Evolutionary conservation across 78 protist genomes (phyloP), one percentile per base, ranked within the genome.

Genomic region (Protostelium mycophagum): DNA sequence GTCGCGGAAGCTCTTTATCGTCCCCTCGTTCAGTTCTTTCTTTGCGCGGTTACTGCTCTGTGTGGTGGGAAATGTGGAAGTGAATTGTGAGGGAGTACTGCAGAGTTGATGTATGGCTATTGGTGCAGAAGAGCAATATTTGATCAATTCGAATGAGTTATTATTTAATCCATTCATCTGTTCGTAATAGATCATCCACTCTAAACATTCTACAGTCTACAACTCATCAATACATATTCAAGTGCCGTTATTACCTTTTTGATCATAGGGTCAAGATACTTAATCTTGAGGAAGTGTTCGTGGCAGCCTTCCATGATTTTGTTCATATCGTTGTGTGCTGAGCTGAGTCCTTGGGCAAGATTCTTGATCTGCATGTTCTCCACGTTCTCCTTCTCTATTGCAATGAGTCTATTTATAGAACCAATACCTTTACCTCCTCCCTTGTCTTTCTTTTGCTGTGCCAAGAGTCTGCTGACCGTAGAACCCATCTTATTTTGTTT

Each of bases 81-180:
- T 25, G 73, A 51, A 51, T 16, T 91, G 91, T 83, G 89, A 5
- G 29, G 37, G 9, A 1, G 87, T 85, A 34, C 87, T 86, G 34
- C 94, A 92, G 28, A 37, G 85, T 1, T n/a, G 34, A 36, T 92
- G 91, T 31, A 92, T 86, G 0, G 91, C 94, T 36, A 92, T 38
- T 85, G 94, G 91, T 34, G 38, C 89, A 31, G 90, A 0, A 10
- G 91, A 63, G 1, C 35, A 31, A 34, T 36, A 92, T 38, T 36
- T 85, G 5, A 16, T 25, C 73, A 51, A 16, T 25, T 92, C 94
- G 37, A 86, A 91, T 1, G 73, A n/a, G 23, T 73, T 73, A 36
- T 85, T 88, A 38, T 28, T 28, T 36, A 38, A 28, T 38, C 34
- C 5, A 31, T 63, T 39, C 37, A 37, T 39, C 39, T 88, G 93